Conservation (phyloP, 2,329 filamentous ascomycete genomes). For the Lecanicillium sp. region DNA sequence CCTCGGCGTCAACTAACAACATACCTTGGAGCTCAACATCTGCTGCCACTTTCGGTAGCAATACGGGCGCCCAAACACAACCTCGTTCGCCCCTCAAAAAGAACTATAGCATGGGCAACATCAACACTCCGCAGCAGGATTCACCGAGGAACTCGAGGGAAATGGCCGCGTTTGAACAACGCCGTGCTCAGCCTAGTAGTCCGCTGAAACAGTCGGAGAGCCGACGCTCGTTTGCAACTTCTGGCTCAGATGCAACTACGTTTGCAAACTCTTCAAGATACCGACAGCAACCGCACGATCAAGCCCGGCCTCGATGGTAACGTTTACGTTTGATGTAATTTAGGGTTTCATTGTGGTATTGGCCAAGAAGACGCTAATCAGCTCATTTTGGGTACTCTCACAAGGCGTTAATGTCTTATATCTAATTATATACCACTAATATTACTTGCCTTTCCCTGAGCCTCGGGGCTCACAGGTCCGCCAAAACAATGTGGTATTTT, state of each 20-base stretch:
- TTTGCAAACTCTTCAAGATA: too few species aligned
- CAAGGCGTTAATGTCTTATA: too few species aligned
- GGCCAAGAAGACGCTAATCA: too few species aligned
- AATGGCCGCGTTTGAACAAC: slow-evolving; percentile 51
- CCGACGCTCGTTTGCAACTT: slow-evolving; percentile 15
- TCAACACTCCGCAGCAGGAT: slow-evolving; percentile 30
- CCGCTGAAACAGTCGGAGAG: slow-evolving; percentile 29
- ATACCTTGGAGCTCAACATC: slow-evolving; percentile 12
- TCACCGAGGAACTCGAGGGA: slow-evolving; percentile 53
- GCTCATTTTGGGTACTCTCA: too few species aligned
- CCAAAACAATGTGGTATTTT: too few species aligned
- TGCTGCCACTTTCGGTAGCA: slow-evolving; percentile 51
- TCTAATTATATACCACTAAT: too few species aligned
- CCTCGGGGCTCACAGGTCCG: too few species aligned
- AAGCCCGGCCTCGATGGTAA: slow-evolving; percentile 5
- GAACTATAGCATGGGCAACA: slow-evolving; percentile 53
- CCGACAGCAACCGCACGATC: too few species aligned
- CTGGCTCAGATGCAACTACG: background rate
- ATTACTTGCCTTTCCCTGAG: too few species aligned
- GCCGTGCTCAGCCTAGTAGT: slow-evolving; percentile 28
- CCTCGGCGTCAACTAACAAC: slow-evolving; percentile 16
- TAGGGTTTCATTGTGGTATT: too few species aligned
- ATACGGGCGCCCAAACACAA: slow-evolving; percentile 71
- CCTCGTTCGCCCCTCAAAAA: slow-evolving; percentile 79
- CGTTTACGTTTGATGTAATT: too few species aligned